These are phyloP conservation scores for Trametes punicea DNA, from an alignment of 768 basidiomycete genomes.

Conservation along the genomic window DNA sequence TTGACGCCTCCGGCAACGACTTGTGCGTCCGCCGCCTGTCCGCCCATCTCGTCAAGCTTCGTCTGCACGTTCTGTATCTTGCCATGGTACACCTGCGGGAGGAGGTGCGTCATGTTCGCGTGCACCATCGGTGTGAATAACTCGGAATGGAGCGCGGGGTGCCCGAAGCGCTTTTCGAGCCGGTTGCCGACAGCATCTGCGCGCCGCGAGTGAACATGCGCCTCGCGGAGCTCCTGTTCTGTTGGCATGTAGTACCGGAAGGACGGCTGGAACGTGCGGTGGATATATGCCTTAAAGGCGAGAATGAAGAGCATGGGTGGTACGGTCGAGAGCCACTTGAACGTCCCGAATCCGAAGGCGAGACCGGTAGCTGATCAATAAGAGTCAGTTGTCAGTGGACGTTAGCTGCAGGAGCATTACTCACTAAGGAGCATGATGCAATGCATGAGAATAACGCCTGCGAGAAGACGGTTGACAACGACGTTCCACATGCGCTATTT, in stretches of 20 bases:
- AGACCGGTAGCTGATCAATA: constrained; percentile 71
- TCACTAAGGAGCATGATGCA: constrained; percentile 79
- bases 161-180: constrained; percentile 90
- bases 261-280: constrained; percentile 56
- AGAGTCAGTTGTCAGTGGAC: too few relatives aligned
- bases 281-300: constrained; percentile 82
- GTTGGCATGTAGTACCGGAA: constrained; percentile 88
- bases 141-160: constrained; percentile 85
- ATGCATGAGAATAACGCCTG: constrained; percentile 84
- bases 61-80: constrained; percentile 61
- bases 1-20: constrained; percentile 75
- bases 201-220: constrained; percentile 75
- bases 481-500: constrained; percentile 88
- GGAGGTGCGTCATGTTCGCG: constrained; percentile 77
- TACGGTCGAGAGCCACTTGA: constrained; percentile 77
- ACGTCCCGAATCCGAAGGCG: constrained; percentile 65
- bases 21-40: constrained; percentile 70
- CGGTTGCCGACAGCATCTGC: constrained; percentile 69
- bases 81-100: constrained; percentile 74
- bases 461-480: constrained; percentile 83
- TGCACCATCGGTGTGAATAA: constrained; percentile 89
- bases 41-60: constrained; percentile 75
- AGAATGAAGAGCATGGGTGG: constrained; percentile 81
- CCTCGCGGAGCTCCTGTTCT: constrained; percentile 67
- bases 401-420: constrained; percentile 30